Conservation (phyloP, 2,329 filamentous ascomycete species). For the Periconia digitata region DNA sequence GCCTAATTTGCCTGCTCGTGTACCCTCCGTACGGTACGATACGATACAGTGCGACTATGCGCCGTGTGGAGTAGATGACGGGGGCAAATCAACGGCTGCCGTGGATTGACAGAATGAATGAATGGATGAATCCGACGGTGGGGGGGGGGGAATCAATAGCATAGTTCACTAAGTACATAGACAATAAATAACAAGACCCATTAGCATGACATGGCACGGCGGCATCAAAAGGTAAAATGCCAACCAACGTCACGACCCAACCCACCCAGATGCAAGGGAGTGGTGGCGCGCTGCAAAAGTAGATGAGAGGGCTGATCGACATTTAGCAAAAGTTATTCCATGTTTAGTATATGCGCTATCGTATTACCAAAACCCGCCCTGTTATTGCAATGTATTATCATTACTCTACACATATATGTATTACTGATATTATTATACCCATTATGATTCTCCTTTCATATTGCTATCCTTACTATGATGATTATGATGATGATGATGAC, state of each 20-base stretch:
- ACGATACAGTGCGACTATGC: no score
- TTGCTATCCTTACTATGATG: no score
- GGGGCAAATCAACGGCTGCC: no score
- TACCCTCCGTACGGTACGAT: background rate
- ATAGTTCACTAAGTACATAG: no score
- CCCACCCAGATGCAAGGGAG: background rate
- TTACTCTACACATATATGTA: background rate
- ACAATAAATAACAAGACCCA: no score
- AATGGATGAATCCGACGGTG: no score
- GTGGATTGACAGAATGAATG: no score
- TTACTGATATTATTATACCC: background rate
- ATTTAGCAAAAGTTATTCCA: conserved; percentile 6
- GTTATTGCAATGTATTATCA: background rate
- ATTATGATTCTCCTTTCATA: background rate
- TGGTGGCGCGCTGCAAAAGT: background rate
- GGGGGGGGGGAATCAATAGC: no score
- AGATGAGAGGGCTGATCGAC: background rate
- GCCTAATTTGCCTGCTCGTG: no score
- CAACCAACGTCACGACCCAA: background rate
- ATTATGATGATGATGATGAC: no score
- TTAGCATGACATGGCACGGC: background rate
- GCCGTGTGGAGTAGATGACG: no score
- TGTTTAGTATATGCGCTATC: conserved; percentile 1
- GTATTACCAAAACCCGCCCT: background rate
- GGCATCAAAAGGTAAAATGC: background rate